These are phyloP conservation scores for Tylopilus sp. DNA, from an alignment of 768 basidiomycete genomes.

Conservation along the genomic window DNA sequence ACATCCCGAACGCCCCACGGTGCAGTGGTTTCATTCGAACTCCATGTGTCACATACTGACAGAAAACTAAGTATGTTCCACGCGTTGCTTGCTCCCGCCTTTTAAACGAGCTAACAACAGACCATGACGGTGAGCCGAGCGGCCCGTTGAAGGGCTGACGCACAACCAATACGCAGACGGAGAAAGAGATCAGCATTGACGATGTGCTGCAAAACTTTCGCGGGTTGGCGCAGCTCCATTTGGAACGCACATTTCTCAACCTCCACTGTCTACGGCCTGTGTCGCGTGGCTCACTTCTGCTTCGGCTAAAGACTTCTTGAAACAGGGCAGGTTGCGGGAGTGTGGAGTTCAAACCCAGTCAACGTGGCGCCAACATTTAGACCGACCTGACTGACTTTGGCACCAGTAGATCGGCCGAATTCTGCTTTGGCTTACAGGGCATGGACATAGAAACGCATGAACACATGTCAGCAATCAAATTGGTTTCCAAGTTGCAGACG, in stretches of 20 bases:
- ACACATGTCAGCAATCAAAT: constrained; percentile 5
- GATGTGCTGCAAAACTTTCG: constrained; percentile 21
- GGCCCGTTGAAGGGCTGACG: neutral
- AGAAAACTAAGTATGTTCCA: constrained; percentile 12
- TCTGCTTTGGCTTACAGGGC: neutral
- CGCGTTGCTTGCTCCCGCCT: constrained; percentile 7
- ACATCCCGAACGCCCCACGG: neutral
- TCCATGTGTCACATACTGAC: constrained; percentile 11
- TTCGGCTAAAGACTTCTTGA: constrained; percentile 11
- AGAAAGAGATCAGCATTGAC: neutral
- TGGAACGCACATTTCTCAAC: constrained; percentile 3
- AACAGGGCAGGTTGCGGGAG: constrained; percentile 19
- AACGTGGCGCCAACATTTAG: constrained; percentile 19
- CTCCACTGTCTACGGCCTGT: constrained; percentile 5
- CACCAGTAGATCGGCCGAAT: constrained; percentile 11
- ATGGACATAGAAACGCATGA: constrained; percentile 16
- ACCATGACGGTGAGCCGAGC: neutral
- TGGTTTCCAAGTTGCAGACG: constrained; percentile 11
- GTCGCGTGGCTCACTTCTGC: constrained; percentile 18
- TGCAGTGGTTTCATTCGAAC: neutral
- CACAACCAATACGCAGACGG: neutral
- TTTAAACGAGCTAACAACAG: neutral
- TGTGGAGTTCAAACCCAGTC: constrained; percentile 17
- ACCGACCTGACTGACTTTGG: constrained; percentile 25
- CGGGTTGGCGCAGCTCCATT: constrained; percentile 16